These are phyloP conservation scores for Trichoderma aggressivum DNA, from an alignment of 2,329 filamentous ascomycete species.

Conservation along the genomic window DNA sequence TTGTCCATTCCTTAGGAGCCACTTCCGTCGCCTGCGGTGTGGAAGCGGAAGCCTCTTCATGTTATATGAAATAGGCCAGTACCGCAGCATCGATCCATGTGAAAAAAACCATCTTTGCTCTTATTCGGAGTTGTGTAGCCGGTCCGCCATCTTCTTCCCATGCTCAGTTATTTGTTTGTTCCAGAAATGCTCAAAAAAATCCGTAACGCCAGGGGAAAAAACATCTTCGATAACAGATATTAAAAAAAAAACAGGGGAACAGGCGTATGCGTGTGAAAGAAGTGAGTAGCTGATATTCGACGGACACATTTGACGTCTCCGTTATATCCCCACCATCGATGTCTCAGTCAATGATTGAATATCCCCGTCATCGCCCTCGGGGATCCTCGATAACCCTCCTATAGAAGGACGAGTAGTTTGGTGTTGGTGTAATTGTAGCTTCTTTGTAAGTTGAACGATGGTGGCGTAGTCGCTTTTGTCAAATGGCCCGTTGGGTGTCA, in stretches of 20 bases:
- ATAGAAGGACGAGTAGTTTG: slow-evolving; percentile 36
- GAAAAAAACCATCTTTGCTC: neutral
- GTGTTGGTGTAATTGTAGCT: slow-evolving; percentile 66
- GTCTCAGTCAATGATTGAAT: slow-evolving; percentile 33
- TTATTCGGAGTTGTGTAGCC: neutral
- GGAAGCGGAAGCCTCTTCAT: neutral
- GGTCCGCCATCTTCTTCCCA: neutral
- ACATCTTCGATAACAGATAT: neutral
- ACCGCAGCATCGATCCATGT: neutral
- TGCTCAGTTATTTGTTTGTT: neutral
- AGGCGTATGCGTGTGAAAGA: neutral
- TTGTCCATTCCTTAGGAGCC: neutral
- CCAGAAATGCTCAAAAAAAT: slow-evolving; percentile 19
- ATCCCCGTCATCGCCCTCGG: slow-evolving; percentile 56
- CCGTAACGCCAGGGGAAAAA: slow-evolving; percentile 18
- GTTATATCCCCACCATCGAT: slow-evolving; percentile 32
- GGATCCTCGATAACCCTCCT: slow-evolving; percentile 53
- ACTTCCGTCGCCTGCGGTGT: neutral
- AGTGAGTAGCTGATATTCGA: neutral
- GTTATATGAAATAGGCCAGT: neutral
- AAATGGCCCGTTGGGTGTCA: slow-evolving; percentile 61
- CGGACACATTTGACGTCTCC: neutral
- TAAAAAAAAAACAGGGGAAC: slow-evolving; percentile 17
- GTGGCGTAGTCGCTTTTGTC: slow-evolving; percentile 75
- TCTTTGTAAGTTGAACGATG: slow-evolving; percentile 80